Percentiles rank a stretch among this genome's conserved stretches.
Conservation (phyloP, 495 filamentous ascomycete genomes). For the Glarea lozoyensis region DNA sequence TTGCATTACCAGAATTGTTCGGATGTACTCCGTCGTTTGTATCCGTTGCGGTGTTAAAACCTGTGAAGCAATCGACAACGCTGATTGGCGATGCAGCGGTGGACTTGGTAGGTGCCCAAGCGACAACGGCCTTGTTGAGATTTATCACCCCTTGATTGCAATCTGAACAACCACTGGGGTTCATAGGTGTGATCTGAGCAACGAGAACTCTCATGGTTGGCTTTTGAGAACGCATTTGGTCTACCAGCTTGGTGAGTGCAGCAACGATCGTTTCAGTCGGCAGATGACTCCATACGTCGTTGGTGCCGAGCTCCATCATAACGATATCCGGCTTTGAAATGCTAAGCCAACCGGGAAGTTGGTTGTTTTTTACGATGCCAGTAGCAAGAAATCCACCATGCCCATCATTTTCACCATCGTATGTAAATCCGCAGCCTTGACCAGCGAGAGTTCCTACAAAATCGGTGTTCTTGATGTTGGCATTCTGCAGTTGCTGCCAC, state of each 20-base stretch:
- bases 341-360: constrained; percentile 31
- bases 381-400: constrained; percentile 34
- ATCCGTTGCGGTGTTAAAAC: constrained; percentile 27
- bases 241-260: constrained; percentile 28
- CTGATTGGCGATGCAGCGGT: constrained; percentile 28
- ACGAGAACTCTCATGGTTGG: constrained; percentile 33
- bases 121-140: constrained; percentile 30
- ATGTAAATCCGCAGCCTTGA: constrained; percentile 30
- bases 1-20: constrained; percentile 29
- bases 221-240: constrained; percentile 34
- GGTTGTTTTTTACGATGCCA: constrained; percentile 29
- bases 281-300: constrained; percentile 34
- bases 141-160: constrained; percentile 24
- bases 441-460: constrained; percentile 29
- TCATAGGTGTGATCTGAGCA: constrained; percentile 39
- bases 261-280: constrained; percentile 25
- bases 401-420: constrained; percentile 39
- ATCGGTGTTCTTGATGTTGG: constrained; percentile 24
- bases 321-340: constrained; percentile 32
- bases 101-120: constrained; percentile 29
- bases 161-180: constrained; percentile 21
- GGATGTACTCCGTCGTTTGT: constrained; percentile 37
- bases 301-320: constrained; percentile 40
- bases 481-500: constrained; percentile 24
- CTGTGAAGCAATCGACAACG: constrained; percentile 36